phyloP scores from a whole-genome alignment of 306 rosid genomes.

The Fagus crenata region DNA sequence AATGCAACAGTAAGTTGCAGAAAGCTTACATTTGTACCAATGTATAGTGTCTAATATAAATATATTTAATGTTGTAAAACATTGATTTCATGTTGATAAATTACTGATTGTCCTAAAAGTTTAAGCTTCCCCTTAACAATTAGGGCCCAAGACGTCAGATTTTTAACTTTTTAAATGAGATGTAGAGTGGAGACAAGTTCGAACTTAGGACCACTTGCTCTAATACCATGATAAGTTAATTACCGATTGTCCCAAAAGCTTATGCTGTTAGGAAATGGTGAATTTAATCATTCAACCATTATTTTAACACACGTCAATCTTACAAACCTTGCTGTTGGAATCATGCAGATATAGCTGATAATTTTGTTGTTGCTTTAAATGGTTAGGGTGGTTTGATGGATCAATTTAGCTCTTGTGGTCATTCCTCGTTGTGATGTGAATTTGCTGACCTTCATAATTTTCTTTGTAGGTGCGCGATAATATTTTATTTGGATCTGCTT shows the following conservation, averaged over 20 bases:
- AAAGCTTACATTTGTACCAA: slow-evolving; percentile 8
- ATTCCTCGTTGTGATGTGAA: neutral
- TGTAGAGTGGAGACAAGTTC: too few species aligned
- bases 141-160: too few species aligned
- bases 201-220: too few species aligned
- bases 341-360: neutral
- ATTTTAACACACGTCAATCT: neutral
- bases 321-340: neutral
- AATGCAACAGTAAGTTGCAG: slow-evolving; percentile 78
- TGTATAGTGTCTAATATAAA: neutral
- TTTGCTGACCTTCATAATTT: slow-evolving; percentile 6
- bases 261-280: too few species aligned
- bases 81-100: neutral
- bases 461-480: slow-evolving; percentile 76
- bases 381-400: neutral
- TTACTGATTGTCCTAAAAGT: too few species aligned
- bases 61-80: neutral
- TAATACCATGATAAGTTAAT: too few species aligned
- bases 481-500: slow-evolving; percentile 73
- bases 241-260: too few species aligned
- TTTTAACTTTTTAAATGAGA: too few species aligned
- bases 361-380: neutral
- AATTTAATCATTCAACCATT: too few species aligned
- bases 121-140: too few species aligned
- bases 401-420: neutral